A percentile compares a stretch with the other conserved stretches of the same genome.
phyloP scores from a whole-genome alignment of 805 yeast species.

The Myxozyma vanderwaltii region DNA sequence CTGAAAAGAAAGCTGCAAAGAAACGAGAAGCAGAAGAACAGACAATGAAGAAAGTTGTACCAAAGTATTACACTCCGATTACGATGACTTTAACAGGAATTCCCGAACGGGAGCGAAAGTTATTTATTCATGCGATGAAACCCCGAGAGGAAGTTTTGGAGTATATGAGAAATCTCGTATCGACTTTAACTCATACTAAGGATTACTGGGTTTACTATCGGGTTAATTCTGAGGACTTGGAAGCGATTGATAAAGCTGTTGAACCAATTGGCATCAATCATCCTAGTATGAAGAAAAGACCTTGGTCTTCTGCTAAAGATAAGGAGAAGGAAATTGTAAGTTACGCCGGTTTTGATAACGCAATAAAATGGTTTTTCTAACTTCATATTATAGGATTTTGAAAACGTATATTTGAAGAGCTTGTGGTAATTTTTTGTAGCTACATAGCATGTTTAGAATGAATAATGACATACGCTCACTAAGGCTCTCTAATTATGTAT shows the following conservation, averaged over 20 bases:
- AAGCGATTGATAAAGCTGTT: constrained; percentile 36
- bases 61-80: constrained; percentile 51
- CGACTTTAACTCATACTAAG: constrained; percentile 60
- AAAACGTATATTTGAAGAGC: constrained; percentile 3
- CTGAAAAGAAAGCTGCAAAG: constrained; percentile 35
- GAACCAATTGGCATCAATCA: constrained; percentile 22
- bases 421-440: not conserved
- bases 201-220: constrained; percentile 80
- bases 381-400: not conserved
- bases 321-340: constrained; percentile 14
- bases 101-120: constrained; percentile 64
- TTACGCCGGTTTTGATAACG: not conserved
- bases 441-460: too few species aligned
- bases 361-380: not conserved
- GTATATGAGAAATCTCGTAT: constrained; percentile 63
- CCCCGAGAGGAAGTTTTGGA: constrained; percentile 57
- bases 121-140: constrained; percentile 66
- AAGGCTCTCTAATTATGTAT: too few species aligned
- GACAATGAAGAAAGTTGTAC: not conserved
- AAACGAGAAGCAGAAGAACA: constrained; percentile 29
- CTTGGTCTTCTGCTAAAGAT: constrained; percentile 25
- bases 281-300: constrained; percentile 22
- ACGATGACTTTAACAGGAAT: constrained; percentile 68
- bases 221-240: constrained; percentile 46
- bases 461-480: too few species aligned